phyloP scores from a whole-genome alignment of 306 rosid genomes.

The Malus sylvestris region DNA sequence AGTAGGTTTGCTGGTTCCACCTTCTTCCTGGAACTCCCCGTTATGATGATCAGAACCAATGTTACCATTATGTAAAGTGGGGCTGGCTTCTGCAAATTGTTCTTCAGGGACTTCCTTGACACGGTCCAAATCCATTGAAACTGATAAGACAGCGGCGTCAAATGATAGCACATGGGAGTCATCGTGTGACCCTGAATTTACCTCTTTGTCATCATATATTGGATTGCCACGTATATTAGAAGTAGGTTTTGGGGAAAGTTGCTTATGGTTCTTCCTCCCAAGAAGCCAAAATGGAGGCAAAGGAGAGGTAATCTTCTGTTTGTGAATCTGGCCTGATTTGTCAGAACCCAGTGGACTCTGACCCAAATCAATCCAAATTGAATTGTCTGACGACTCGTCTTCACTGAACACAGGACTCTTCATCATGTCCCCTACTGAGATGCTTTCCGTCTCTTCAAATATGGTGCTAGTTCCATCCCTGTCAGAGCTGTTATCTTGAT shows the following conservation, averaged over 20 bases:
- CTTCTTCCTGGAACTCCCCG: slow-evolving; percentile 54
- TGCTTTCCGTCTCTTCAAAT: slow-evolving; percentile 82
- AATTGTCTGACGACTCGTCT: slow-evolving; percentile 89
- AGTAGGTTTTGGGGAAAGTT: slow-evolving; percentile 51
- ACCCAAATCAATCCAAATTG: slow-evolving; percentile 93
- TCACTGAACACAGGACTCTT: slow-evolving; percentile 97
- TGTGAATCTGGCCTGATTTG: slow-evolving; percentile 36
- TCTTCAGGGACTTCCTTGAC: slow-evolving; percentile 73
- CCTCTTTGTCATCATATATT: slow-evolving; percentile 60
- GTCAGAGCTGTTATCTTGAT: slow-evolving; percentile 78
- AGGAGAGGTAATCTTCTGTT: slow-evolving; percentile 72
- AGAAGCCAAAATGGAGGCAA: slow-evolving; percentile 70
- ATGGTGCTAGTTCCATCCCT: slow-evolving; percentile 93
- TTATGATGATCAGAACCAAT: slow-evolving; percentile 22
- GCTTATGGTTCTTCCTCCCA: slow-evolving; percentile 54
- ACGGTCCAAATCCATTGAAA: slow-evolving; percentile 74
- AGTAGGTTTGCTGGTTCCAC: slow-evolving; percentile 30
- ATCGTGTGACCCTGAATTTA: slow-evolving; percentile 33
- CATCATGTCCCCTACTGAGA: slow-evolving; percentile 91
- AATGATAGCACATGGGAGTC: slow-evolving; percentile 68
- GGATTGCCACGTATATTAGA: slow-evolving; percentile 80
- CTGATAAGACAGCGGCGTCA: slow-evolving; percentile 75
- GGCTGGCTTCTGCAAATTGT: slow-evolving; percentile 29
- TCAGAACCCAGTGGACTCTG: slow-evolving; percentile 94
- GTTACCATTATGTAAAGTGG: slow-evolving; percentile 35